phyloP scores from a whole-genome alignment of 2,329 filamentous ascomycete species.

The Diplocarpon rosae region DNA sequence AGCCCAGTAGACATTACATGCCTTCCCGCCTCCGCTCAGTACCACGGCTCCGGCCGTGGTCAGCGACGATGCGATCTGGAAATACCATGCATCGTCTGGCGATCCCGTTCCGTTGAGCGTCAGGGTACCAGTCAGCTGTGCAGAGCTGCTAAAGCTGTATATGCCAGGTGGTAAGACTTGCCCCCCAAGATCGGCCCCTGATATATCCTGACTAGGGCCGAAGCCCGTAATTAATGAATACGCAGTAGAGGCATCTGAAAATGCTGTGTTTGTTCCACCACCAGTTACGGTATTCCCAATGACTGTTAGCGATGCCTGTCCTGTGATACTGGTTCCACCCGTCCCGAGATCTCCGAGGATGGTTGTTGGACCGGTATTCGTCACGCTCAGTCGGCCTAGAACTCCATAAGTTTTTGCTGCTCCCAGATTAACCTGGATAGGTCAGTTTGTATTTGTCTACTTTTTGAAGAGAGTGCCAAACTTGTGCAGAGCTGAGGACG shows the following conservation, averaged over 20 bases:
- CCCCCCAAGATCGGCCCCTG: background rate
- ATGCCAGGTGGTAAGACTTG: background rate
- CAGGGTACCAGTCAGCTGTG: slow-evolving; percentile 1
- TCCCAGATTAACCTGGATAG: slow-evolving; percentile 1
- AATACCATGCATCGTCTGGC: slow-evolving; percentile 4
- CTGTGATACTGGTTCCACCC: slow-evolving; percentile 2
- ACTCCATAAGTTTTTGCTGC: background rate
- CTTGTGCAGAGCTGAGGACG: background rate
- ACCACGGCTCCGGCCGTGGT: background rate
- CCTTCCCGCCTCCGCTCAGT: background rate
- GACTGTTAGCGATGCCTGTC: background rate
- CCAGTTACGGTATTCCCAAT: background rate
- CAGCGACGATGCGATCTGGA: slow-evolving; percentile 4
- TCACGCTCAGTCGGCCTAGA: background rate
- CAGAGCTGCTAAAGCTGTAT: background rate
- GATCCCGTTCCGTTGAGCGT: background rate
- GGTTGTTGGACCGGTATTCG: background rate
- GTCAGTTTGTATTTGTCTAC: background rate
- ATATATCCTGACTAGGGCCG: background rate
- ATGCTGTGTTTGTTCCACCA: background rate
- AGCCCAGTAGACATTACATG: slow-evolving; percentile 6
- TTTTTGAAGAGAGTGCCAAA: background rate
- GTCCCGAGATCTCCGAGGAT: slow-evolving; percentile 1
- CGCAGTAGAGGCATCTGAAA: background rate
- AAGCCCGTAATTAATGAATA: background rate